Conservation (phyloP, 2,329 filamentous ascomycete species). For the Geosmithia morbida region DNA sequence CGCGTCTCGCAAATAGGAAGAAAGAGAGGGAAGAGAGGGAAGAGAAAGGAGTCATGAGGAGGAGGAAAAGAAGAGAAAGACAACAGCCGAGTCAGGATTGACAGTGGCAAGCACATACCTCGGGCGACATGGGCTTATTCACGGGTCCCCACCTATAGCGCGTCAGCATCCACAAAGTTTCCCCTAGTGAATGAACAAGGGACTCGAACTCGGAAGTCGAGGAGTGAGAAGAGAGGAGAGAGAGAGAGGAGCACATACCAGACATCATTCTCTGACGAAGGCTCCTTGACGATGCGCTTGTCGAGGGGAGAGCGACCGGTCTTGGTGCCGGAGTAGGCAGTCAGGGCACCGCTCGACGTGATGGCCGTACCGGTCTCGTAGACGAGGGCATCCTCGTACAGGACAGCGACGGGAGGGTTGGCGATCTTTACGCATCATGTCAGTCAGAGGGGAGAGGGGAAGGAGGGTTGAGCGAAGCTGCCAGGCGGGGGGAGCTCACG, state of each 20-base stretch:
- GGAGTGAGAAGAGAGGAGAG: background rate
- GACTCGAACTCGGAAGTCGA: background rate
- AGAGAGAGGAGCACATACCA: no score
- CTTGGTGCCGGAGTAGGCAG: conserved; percentile 96
- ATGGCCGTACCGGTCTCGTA: conserved; percentile 98
- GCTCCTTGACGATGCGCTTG: conserved; percentile 94
- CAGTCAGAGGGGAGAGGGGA: background rate
- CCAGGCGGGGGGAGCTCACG: no score
- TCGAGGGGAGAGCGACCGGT: conserved; percentile 92
- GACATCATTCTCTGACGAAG: conserved; percentile 75
- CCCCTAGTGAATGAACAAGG: no score
- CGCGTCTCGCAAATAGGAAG: no score
- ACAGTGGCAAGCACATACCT: conserved; percentile 43
- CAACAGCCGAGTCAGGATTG: conserved; percentile 1
- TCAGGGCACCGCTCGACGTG: conserved; percentile 86
- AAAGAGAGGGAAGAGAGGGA: background rate
- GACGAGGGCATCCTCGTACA: conserved; percentile 93
- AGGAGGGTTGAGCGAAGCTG: background rate
- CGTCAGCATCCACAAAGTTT: conserved; percentile 10
- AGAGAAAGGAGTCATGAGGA: background rate
- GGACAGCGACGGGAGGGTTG: conserved; percentile 86
- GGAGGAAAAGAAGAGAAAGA: conserved; percentile 4
- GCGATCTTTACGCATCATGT: conserved; percentile 37
- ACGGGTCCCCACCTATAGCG: conserved; percentile 71
- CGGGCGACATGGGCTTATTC: conserved; percentile 96